A percentile compares a stretch with the other conserved stretches of the same genome.
Evolutionary conservation across 352 stramenopile species (phyloP).

Genomic region (Phytophthora quininea): DNA sequence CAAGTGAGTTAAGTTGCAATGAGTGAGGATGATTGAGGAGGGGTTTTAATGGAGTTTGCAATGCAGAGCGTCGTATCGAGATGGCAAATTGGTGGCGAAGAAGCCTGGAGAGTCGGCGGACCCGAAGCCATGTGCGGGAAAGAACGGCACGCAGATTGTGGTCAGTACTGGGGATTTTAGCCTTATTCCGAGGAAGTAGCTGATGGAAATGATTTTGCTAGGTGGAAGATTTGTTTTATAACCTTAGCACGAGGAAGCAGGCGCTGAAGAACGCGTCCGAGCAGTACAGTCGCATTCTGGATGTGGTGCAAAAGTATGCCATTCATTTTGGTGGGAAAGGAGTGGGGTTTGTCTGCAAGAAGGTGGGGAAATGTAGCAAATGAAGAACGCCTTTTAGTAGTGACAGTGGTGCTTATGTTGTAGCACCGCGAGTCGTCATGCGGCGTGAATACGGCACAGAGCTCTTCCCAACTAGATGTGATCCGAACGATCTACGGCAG

Average conservation of each 20-base stretch:
- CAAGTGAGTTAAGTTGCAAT: constrained; percentile 47
- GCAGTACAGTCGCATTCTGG: constrained; percentile 94
- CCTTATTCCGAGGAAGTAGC: constrained; percentile 91
- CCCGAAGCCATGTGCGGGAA: constrained; percentile 75
- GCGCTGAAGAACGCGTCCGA: constrained; percentile 93
- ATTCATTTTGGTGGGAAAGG: constrained; percentile 91
- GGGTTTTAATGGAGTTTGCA: not conserved
- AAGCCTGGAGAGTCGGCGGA: constrained; percentile 66
- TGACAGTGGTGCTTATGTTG: not conserved
- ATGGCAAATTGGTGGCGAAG: constrained; percentile 88
- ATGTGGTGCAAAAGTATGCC: constrained; percentile 97
- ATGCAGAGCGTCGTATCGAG: constrained; percentile 89
- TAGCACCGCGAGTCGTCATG: constrained; percentile 81
- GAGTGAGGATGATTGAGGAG: not conserved
- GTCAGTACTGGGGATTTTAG: constrained; percentile 72
- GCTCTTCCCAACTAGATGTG: constrained; percentile 68
- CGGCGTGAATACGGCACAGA: constrained; percentile 76
- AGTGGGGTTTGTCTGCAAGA: constrained; percentile 96
- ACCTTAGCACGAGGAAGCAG: constrained; percentile 93
- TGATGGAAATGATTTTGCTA: constrained; percentile 80
- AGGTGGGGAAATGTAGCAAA: constrained; percentile 37
- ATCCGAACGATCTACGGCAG: constrained; percentile 80
- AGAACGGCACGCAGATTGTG: constrained; percentile 82
- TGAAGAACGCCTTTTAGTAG: not conserved
- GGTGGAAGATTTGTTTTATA: constrained; percentile 99